phyloP scores from a whole-genome alignment of 2,329 filamentous ascomycete genomes.

The Diplodia mutila region DNA sequence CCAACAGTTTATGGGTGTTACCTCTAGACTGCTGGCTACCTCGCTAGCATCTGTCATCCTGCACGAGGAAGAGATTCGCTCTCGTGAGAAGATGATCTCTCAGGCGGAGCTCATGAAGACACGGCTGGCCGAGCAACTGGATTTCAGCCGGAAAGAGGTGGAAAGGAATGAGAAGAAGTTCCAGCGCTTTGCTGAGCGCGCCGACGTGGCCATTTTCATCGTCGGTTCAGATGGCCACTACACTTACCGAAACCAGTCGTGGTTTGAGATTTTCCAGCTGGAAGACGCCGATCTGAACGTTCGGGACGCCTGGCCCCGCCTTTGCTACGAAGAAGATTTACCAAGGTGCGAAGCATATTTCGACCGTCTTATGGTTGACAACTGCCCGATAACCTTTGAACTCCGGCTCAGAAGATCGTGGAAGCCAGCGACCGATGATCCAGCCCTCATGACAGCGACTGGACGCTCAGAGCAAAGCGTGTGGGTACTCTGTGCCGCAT shows the following conservation, averaged over 20 bases:
- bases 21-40: constrained; percentile 44
- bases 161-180: constrained; percentile 43
- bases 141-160: constrained; percentile 35
- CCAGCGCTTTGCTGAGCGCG: constrained; percentile 44
- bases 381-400: constrained; percentile 42
- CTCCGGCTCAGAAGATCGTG: constrained; percentile 44
- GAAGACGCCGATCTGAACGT: constrained; percentile 31
- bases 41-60: constrained; percentile 46
- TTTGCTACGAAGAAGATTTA: constrained; percentile 42
- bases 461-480: constrained; percentile 30
- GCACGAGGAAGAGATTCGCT: constrained; percentile 43
- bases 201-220: constrained; percentile 48
- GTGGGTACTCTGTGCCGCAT: constrained; percentile 40
- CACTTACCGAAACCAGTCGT: constrained; percentile 47
- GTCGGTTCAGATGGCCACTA: constrained; percentile 40
- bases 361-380: constrained; percentile 36
- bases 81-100: constrained; percentile 39
- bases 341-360: constrained; percentile 38
- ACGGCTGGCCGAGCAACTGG: constrained; percentile 35
- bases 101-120: constrained; percentile 42
- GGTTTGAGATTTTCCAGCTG: constrained; percentile 41
- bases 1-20: constrained; percentile 42
- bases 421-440: constrained; percentile 30
- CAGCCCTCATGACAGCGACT: constrained; percentile 17
- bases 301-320: constrained; percentile 31